Conservation (phyloP, 192 early-diverging fungal species). For the Umbelopsis sp. region DNA sequence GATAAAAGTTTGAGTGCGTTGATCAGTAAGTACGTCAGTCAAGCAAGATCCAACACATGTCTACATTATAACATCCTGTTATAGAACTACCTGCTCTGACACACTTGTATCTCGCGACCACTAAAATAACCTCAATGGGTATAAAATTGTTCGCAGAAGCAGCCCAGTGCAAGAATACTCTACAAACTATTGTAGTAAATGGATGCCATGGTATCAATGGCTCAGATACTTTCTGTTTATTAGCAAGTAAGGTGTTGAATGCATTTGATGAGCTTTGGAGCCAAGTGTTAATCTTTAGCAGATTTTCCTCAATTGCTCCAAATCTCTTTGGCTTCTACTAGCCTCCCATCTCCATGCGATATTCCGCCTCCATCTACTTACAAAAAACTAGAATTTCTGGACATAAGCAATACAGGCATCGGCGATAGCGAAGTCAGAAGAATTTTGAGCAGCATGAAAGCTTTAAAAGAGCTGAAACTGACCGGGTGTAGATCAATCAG, state of each 20-base stretch:
- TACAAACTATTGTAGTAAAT: conserved; percentile 43
- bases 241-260: conserved; percentile 33
- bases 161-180: conserved; percentile 24
- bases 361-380: not conserved
- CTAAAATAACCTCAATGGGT: conserved; percentile 57
- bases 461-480: conserved; percentile 18
- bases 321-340: conserved; percentile 29
- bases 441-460: not conserved
- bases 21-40: conserved; percentile 27
- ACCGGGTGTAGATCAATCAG: conserved; percentile 20
- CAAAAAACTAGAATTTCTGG: conserved; percentile 15
- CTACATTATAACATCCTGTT: not conserved
- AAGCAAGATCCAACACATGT: not conserved
- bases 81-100: conserved; percentile 31
- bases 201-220: conserved; percentile 40
- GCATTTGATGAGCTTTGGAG: not conserved
- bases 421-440: conserved; percentile 22
- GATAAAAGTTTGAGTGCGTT: conserved; percentile 45
- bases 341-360: conserved; percentile 32
- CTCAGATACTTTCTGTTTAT: conserved; percentile 22
- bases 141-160: conserved; percentile 34
- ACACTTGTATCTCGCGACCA: conserved; percentile 47
- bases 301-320: conserved; percentile 20
- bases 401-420: conserved; percentile 28
- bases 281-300: not conserved